Base-by-base conservation (phyloP, 2,329 filamentous ascomycete species). In the Pseudogymnoascus sp. region DNA sequence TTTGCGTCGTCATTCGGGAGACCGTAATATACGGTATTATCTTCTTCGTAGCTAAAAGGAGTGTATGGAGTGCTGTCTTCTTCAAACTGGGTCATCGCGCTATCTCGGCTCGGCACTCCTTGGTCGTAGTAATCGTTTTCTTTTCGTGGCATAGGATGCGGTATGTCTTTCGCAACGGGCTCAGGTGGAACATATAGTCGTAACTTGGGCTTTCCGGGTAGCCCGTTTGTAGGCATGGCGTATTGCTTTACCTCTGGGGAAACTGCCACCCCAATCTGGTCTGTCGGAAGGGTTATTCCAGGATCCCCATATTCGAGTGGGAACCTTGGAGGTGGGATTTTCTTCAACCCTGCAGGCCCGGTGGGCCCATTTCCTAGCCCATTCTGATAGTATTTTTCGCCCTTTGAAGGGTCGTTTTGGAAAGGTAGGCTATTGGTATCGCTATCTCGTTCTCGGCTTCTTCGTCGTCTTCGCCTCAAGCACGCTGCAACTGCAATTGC, bases 401-500 rank as follows among this genome's bases (percentile, higher is more conserved):
- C 66, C 5, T 66, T 63, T n/a, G 65, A 60, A 25, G 70, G 70
- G 46, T 73, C 68, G 38, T 69, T 61, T 64, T 72, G 69, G 38
- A 73, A 73, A 59, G 70, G 70, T 4, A 74, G 64, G 23, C 44
- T 53, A 31, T 53, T 5, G 18, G 69, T 63, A 46, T 73, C 74
- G 67, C 72, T 76, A 62, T 72, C 69, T 56, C 70, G 69, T 44
- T 66, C 64, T 31, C 44, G 44, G 62, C 21, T 59, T 44, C 62
- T 64, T 36, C 66, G 67, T 63, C 67, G 71, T 69, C 75, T 67
- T 67, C 71, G 65, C 74, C 75, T 65, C 67, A 75, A 65, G 60
- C 72, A 72, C 67, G 73, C 66, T 56, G 75, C 69, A 53, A 76
- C 64, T 10, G 75, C 63, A 12, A 85, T 78, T 11, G 82, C 70